Evolutionary conservation across 164 flowering plant genomes (phyloP).

Genomic region (Vitis amurensis): DNA sequence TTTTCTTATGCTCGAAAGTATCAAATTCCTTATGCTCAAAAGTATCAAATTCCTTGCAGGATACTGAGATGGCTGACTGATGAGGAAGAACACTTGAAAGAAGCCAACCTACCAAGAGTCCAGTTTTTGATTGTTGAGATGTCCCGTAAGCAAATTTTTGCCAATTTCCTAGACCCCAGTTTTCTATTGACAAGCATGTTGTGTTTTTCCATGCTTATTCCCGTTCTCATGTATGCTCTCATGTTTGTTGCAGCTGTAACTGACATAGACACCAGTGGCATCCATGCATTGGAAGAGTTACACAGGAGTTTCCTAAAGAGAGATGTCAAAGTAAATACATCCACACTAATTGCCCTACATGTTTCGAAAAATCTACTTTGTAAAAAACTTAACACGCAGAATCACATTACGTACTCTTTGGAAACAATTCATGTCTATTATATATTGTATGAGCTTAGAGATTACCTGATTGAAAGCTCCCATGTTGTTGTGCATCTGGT

Average conservation of each 20-base stretch:
- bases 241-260: constrained; percentile 35
- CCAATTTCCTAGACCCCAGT: not conserved
- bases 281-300: constrained; percentile 68
- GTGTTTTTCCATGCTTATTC: not conserved
- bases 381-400: no score
- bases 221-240: not conserved
- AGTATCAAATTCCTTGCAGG: constrained; percentile 34
- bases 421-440: no score
- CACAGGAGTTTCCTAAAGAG: constrained; percentile 57
- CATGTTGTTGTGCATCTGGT: constrained; percentile 47
- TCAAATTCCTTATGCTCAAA: not conserved
- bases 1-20: not conserved
- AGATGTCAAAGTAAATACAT: constrained; percentile 53
- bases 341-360: no score
- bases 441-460: no score
- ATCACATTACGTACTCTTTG: no score
- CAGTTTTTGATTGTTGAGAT: constrained; percentile 70
- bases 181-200: not conserved
- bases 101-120: constrained; percentile 29
- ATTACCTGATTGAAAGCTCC: constrained; percentile 12
- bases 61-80: constrained; percentile 73
- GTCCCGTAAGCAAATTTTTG: constrained; percentile 58
- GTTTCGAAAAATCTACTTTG: no score
- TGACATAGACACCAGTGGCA: constrained; percentile 89
- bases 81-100: constrained; percentile 57